phyloP scores from a whole-genome alignment of 192 early-diverging fungal species.

The Chytriomyces sp. region DNA sequence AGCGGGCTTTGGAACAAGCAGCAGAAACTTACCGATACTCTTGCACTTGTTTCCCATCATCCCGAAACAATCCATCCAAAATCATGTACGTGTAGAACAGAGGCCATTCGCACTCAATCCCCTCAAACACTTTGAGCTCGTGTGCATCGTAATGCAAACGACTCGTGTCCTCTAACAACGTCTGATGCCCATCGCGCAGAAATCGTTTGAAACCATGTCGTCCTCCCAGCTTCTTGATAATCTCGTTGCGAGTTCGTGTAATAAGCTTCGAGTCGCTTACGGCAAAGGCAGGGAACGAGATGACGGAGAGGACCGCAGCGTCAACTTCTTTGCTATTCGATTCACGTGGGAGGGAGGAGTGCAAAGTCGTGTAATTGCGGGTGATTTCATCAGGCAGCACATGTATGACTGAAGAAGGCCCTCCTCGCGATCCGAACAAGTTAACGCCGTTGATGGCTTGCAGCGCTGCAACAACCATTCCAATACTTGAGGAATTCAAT shows the following conservation, averaged over 20 bases:
- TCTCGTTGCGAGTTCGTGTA: slow-evolving; percentile 68
- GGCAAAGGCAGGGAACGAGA: slow-evolving; percentile 89
- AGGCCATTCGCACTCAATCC: slow-evolving; percentile 89
- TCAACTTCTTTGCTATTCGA: slow-evolving; percentile 87
- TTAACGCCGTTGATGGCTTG: slow-evolving; percentile 85
- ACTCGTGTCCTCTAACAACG: slow-evolving; percentile 70
- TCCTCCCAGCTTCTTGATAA: slow-evolving; percentile 79
- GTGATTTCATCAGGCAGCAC: slow-evolving; percentile 84
- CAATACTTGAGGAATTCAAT: slow-evolving; percentile 84
- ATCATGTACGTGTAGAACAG: slow-evolving; percentile 88
- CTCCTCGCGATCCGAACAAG: slow-evolving; percentile 79
- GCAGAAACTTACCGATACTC: slow-evolving; percentile 61
- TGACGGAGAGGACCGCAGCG: slow-evolving; percentile 78
- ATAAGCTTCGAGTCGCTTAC: slow-evolving; percentile 68
- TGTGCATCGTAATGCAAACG: slow-evolving; percentile 77
- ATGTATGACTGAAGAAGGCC: slow-evolving; percentile 76
- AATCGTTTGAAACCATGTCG: slow-evolving; percentile 84
- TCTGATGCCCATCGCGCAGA: slow-evolving; percentile 85
- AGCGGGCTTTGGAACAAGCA: too few species aligned
- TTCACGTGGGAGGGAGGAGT: slow-evolving; percentile 78
- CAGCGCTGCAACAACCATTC: slow-evolving; percentile 84
- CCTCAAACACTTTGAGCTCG: slow-evolving; percentile 81
- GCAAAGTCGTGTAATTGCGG: slow-evolving; percentile 77
- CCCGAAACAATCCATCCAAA: slow-evolving; percentile 76
- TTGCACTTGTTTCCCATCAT: slow-evolving; percentile 64